These are phyloP conservation scores for Mycena citricolor DNA, from an alignment of 1,284 basidiomycete species.

Conservation along the genomic window DNA sequence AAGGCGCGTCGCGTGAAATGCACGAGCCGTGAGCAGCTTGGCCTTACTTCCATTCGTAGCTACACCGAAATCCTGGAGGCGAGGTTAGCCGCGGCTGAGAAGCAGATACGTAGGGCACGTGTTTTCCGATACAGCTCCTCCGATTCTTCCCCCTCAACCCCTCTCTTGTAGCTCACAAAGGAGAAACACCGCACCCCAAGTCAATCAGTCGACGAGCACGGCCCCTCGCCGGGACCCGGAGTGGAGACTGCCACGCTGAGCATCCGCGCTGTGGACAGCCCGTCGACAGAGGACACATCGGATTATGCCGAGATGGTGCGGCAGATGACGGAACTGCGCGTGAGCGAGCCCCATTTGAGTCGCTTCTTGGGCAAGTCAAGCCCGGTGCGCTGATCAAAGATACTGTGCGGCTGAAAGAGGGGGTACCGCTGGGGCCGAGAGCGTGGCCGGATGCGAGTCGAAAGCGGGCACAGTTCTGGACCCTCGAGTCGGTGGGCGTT, in stretches of 20 bases:
- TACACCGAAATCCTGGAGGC: slow-evolving; percentile 7
- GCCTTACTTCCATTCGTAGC: too few relatives aligned
- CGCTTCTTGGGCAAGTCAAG: slow-evolving; percentile 5
- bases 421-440: background rate
- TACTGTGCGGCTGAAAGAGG: background rate
- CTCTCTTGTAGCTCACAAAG: background rate
- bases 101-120: background rate
- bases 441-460: background rate
- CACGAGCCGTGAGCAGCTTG: too few relatives aligned
- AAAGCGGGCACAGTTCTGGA: background rate
- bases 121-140: background rate
- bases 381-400: background rate
- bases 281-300: background rate
- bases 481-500: background rate
- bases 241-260: background rate
- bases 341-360: background rate
- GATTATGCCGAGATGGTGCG: background rate
- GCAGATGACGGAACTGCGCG: background rate
- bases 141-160: background rate
- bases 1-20: too few relatives aligned
- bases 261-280: background rate
- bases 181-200: background rate
- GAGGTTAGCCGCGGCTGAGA: background rate
- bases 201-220: background rate
- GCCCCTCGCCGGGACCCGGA: background rate